These are phyloP conservation scores for Lathyrus oleraceus DNA, from an alignment of 306 rosid genomes.

Conservation along the genomic window DNA sequence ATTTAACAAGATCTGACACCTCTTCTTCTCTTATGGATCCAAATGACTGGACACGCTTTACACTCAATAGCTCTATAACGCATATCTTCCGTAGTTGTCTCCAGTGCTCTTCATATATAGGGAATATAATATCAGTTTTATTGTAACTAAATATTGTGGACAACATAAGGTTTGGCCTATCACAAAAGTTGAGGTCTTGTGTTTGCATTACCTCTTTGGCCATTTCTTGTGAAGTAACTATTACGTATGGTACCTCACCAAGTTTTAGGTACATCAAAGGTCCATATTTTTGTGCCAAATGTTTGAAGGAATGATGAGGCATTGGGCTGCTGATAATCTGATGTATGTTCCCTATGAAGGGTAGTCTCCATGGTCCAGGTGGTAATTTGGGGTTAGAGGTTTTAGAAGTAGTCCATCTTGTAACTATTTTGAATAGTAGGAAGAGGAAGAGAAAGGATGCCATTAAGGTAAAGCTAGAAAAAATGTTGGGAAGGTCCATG, in stretches of 20 bases:
- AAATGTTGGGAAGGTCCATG: constrained; percentile 2
- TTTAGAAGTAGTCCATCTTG: not conserved
- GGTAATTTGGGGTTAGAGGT: not conserved
- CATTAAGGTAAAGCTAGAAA: not conserved
- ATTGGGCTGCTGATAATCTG: not conserved
- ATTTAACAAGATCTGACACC: not conserved
- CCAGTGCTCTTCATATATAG: constrained; percentile 34
- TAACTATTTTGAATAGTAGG: not conserved
- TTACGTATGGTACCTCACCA: constrained; percentile 23
- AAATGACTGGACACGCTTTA: constrained; percentile 42
- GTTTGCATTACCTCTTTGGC: constrained; percentile 24
- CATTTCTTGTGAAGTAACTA: constrained; percentile 17
- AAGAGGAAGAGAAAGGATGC: not conserved
- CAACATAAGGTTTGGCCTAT: not conserved
- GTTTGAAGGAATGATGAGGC: not conserved
- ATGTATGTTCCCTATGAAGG: constrained; percentile 30
- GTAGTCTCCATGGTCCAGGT: constrained; percentile 35
- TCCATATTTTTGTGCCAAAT: constrained; percentile 20
- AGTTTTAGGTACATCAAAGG: constrained; percentile 34
- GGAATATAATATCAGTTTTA: not conserved
- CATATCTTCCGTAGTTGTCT: constrained; percentile 41
- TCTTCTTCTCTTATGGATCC: constrained; percentile 38
- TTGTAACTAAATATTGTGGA: not conserved
- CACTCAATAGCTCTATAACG: constrained; percentile 32
- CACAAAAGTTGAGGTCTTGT: constrained; percentile 19